Conservation (phyloP, 805 yeast species). For the Wickerhamiella cacticola region DNA sequence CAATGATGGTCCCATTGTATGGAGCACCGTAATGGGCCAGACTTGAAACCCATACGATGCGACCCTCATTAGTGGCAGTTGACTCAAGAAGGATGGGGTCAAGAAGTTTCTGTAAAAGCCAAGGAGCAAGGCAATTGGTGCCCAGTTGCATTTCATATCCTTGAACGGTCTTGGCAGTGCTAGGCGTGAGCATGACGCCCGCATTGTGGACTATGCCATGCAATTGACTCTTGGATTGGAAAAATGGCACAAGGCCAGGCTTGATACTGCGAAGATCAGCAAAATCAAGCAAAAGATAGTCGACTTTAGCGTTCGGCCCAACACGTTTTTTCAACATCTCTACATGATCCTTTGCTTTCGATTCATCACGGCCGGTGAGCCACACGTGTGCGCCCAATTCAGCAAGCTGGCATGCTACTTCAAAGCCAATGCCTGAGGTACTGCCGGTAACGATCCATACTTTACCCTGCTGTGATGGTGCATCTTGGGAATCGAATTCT, state of each 20-base stretch:
- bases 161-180: conserved; percentile 29
- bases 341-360: conserved; percentile 28
- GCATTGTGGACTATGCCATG: conserved; percentile 36
- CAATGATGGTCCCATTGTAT: conserved; percentile 28
- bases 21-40: conserved; percentile 29
- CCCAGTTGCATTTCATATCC: conserved; percentile 39
- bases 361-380: conserved; percentile 30
- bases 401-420: conserved; percentile 8
- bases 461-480: conserved; percentile 15
- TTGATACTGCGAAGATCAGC: conserved; percentile 34
- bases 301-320: conserved; percentile 19
- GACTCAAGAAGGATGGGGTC: conserved; percentile 28
- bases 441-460: conserved; percentile 21
- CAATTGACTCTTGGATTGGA: conserved; percentile 23
- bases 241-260: conserved; percentile 29
- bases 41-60: conserved; percentile 39
- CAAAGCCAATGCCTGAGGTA: conserved; percentile 13
- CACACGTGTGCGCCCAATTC: conserved; percentile 29
- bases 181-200: conserved; percentile 30
- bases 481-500: not conserved
- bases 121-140: conserved; percentile 38
- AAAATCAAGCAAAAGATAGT: conserved; percentile 20
- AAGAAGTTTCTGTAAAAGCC: conserved; percentile 31
- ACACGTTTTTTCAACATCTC: conserved; percentile 24
- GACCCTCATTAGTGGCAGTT: conserved; percentile 27